Conservation (phyloP, 2,329 filamentous ascomycete species). For the Fusarium veterinarium region DNA sequence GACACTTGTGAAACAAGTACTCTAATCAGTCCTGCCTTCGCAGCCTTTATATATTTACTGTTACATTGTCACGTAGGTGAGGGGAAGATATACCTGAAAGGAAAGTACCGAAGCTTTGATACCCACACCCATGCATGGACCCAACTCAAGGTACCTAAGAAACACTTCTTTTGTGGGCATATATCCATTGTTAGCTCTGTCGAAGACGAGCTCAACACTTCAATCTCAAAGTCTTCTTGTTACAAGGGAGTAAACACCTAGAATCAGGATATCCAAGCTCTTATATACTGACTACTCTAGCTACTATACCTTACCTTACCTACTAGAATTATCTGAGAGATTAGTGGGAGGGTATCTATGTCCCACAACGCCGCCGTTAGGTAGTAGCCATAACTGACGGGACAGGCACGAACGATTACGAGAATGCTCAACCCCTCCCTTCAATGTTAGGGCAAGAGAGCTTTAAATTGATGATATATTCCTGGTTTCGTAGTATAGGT, state of each 20-base stretch:
- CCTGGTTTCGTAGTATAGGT: not conserved
- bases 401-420: constrained; percentile 4
- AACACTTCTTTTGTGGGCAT: constrained; percentile 5
- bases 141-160: constrained; percentile 1
- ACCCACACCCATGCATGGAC: constrained; percentile 22
- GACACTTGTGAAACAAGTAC: constrained; percentile 8
- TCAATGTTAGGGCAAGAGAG: not conserved
- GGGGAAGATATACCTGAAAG: constrained; percentile 8
- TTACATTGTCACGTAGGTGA: not conserved
- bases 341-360: not conserved
- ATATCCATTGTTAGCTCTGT: constrained; percentile 17
- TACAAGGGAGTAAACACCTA: not conserved
- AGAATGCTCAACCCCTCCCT: not conserved
- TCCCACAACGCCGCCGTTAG: not conserved
- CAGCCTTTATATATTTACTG: not conserved
- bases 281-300: not conserved
- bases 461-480: not conserved
- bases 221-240: not conserved
- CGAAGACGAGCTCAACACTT: not conserved
- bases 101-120: constrained; percentile 27
- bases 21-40: constrained; percentile 2
- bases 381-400: constrained; percentile 6
- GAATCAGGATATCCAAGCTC: not conserved
- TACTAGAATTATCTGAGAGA: not conserved
- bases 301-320: not conserved